Conservation (phyloP, 164 flowering plant genomes). For the Sextonia rubra region DNA sequence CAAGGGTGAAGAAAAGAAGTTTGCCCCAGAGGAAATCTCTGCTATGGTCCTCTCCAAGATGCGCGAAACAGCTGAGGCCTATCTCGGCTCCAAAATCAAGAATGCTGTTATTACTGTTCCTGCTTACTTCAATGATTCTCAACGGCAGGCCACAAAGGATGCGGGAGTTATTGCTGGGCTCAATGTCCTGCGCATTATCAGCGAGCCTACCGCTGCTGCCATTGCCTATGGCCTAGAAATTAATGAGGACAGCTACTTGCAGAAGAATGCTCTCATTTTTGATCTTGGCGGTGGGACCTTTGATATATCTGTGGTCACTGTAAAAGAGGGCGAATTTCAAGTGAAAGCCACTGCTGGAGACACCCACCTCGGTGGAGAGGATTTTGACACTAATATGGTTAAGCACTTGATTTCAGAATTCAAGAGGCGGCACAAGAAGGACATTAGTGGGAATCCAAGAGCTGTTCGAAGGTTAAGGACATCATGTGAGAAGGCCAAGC, state of each 20-base stretch:
- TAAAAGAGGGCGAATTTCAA: not conserved
- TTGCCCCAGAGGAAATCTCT: constrained; percentile 21
- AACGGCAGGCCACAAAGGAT: constrained; percentile 13
- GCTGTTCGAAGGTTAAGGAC: constrained; percentile 47
- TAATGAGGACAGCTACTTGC: too few relatives aligned
- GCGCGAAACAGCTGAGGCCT: constrained; percentile 11
- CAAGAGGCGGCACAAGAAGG: constrained; percentile 52
- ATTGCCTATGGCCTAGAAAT: not conserved
- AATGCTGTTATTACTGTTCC: constrained; percentile 15
- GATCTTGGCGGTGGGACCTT: constrained; percentile 11
- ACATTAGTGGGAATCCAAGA: constrained; percentile 45
- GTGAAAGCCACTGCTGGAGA: constrained; percentile 6
- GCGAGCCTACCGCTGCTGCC: constrained; percentile 8
- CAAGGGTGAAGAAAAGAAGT: constrained; percentile 36
- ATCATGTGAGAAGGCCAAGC: constrained; percentile 52
- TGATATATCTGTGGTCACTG: constrained; percentile 4
- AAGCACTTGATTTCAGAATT: constrained; percentile 43
- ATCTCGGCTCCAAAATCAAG: constrained; percentile 11
- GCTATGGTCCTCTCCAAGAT: constrained; percentile 8
- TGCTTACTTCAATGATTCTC: constrained; percentile 9
- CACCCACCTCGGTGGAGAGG: constrained; percentile 56
- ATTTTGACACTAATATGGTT: constrained; percentile 57
- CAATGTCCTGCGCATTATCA: constrained; percentile 8
- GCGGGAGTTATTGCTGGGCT: constrained; percentile 14
- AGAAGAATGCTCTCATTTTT: constrained; percentile 5